Evolutionary conservation across 75 land plant genomes (phyloP).

Genomic region (Pinus taeda): DNA sequence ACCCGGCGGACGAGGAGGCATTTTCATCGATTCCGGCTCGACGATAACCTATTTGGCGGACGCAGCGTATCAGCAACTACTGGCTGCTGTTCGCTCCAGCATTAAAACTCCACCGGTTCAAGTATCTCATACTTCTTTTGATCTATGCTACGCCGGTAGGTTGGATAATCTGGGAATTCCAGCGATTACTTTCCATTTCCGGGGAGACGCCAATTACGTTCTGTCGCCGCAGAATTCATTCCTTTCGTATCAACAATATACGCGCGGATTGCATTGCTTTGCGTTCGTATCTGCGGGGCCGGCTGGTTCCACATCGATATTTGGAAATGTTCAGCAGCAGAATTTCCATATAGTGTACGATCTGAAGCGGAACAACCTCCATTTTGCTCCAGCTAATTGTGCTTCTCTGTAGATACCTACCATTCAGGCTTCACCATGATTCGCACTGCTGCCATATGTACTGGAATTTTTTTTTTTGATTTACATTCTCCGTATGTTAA

Average conservation of each 20-base stretch:
- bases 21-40: constrained; percentile 17
- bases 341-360: constrained; percentile 45
- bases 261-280: constrained; percentile 23
- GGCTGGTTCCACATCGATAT: constrained; percentile 12
- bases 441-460: too few species aligned
- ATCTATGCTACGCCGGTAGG: constrained; percentile 9
- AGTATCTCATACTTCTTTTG: not conserved
- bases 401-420: not conserved
- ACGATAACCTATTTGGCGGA: constrained; percentile 9
- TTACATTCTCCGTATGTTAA: too few species aligned
- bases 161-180: constrained; percentile 8
- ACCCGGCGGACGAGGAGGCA: constrained; percentile 1
- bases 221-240: constrained; percentile 28
- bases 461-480: too few species aligned
- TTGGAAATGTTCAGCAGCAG: constrained; percentile 47
- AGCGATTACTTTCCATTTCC: constrained; percentile 21
- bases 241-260: constrained; percentile 5
- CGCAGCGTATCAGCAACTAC: not conserved
- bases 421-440: too few species aligned
- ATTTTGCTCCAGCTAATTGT: constrained; percentile 7
- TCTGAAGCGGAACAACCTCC: not conserved
- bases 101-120: not conserved
- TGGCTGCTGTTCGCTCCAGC: not conserved
- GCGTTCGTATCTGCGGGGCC: not conserved
- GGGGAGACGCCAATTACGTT: constrained; percentile 9